These are phyloP conservation scores for Candida nemodendra DNA, from an alignment of 805 yeast species.

Conservation along the genomic window DNA sequence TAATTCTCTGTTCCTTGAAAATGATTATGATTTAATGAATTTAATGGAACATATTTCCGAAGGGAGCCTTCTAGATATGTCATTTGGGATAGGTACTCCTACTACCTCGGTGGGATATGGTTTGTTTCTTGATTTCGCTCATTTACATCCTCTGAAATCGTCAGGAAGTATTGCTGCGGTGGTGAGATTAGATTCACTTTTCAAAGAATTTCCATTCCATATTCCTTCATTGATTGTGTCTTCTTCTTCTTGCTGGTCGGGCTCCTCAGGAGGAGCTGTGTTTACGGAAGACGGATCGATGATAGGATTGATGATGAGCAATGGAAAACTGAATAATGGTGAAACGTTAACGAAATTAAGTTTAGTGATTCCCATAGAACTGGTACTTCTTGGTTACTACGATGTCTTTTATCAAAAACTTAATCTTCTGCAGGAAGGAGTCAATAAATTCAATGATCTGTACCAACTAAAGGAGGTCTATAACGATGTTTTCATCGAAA, in stretches of 20 bases:
- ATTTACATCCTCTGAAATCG: conserved; percentile 33
- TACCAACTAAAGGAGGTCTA: conserved; percentile 16
- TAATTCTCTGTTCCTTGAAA: not conserved
- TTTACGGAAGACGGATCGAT: conserved; percentile 24
- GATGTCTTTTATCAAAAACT: conserved; percentile 17
- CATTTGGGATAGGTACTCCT: not conserved
- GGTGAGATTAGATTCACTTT: conserved; percentile 10
- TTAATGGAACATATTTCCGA: conserved; percentile 1
- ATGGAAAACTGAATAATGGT: conserved; percentile 30
- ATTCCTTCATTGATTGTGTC: conserved; percentile 31
- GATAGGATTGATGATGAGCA: conserved; percentile 44
- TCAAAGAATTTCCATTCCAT: conserved; percentile 4
- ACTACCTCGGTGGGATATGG: conserved; percentile 42
- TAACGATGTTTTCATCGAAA: conserved; percentile 16
- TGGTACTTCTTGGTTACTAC: conserved; percentile 19
- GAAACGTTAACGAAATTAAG: conserved; percentile 19
- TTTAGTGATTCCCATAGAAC: conserved; percentile 19
- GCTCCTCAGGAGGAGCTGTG: conserved; percentile 50
- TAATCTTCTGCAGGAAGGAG: conserved; percentile 5
- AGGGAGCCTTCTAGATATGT: not conserved
- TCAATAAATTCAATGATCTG: conserved; percentile 6
- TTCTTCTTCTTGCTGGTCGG: conserved; percentile 49
- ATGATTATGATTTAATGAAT: conserved; percentile 1
- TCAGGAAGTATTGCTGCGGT: conserved; percentile 33
- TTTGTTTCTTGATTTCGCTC: conserved; percentile 27